These are phyloP conservation scores for Ophiobolus disseminans DNA, from an alignment of 2,329 filamentous ascomycete species.

Conservation along the genomic window DNA sequence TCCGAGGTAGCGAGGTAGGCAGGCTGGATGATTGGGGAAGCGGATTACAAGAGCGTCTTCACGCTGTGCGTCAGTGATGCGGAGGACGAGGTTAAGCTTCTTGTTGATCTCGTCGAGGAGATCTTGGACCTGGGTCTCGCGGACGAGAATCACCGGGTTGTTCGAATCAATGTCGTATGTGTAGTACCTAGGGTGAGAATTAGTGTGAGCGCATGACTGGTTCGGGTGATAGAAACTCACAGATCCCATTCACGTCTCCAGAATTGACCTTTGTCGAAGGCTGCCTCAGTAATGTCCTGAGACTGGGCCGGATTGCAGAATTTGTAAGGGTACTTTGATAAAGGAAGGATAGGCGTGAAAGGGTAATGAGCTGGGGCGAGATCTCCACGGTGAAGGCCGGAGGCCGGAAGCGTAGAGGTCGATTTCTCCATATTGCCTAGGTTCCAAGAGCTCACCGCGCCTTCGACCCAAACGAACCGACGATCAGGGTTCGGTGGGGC, in stretches of 20 bases:
- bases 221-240: conserved; percentile 60
- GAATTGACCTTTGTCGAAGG: conserved; percentile 66
- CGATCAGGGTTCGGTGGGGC: conserved; percentile 21
- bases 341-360: conserved; percentile 54
- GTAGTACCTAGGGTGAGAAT: conserved; percentile 65
- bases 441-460: conserved; percentile 33
- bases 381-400: conserved; percentile 36
- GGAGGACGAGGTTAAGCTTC: conserved; percentile 60
- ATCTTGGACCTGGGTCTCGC: conserved; percentile 67
- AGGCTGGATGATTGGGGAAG: conserved; percentile 67
- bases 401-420: conserved; percentile 19
- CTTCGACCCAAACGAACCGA: conserved; percentile 30
- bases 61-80: conserved; percentile 63
- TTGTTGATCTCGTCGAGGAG: conserved; percentile 71
- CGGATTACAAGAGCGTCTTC: conserved; percentile 64
- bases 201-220: conserved; percentile 18
- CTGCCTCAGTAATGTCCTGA: conserved; percentile 59
- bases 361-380: conserved; percentile 42
- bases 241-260: conserved; percentile 74
- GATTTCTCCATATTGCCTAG: conserved; percentile 13
- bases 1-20: conserved; percentile 73
- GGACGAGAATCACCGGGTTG: conserved; percentile 72
- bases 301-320: conserved; percentile 60
- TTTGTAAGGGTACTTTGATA: conserved; percentile 65
- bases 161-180: conserved; percentile 56